Conservation (phyloP, 2,329 filamentous ascomycete genomes). For the Sarocladium kiliense region DNA sequence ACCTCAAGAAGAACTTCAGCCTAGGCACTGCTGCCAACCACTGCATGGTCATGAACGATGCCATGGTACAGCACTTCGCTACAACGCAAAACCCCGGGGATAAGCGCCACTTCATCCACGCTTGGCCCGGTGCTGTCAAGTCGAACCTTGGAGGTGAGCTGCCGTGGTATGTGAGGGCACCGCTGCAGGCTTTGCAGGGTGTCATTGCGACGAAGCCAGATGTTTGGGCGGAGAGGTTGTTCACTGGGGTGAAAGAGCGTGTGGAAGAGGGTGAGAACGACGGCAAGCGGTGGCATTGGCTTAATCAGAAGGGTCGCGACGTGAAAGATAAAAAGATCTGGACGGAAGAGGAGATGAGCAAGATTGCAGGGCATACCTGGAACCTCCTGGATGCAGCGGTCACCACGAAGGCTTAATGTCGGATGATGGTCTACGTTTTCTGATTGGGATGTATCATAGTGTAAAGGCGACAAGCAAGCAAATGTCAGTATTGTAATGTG, state of each 20-base stretch:
- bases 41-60: constrained; percentile 33
- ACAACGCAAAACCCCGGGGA: constrained; percentile 15
- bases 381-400: constrained; percentile 17
- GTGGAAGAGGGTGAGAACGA: constrained; percentile 14
- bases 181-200: constrained; percentile 10
- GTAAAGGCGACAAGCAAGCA: background rate
- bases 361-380: constrained; percentile 27
- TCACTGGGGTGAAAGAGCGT: constrained; percentile 17
- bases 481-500: too few relatives aligned
- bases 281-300: constrained; percentile 20
- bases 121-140: constrained; percentile 32
- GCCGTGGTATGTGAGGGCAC: constrained; percentile 23
- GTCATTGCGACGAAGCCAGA: constrained; percentile 21
- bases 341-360: constrained; percentile 22
- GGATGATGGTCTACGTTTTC: too few relatives aligned
- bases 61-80: constrained; percentile 29
- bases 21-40: constrained; percentile 29
- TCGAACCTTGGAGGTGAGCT: constrained; percentile 24
- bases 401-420: background rate
- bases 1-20: constrained; percentile 28
- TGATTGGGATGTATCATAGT: background rate
- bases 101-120: constrained; percentile 31
- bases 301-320: constrained; percentile 22
- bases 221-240: constrained; percentile 21
- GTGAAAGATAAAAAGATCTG: constrained; percentile 22